Conservation (phyloP, 2,329 filamentous ascomycete genomes). For the Cytospora piceicola region DNA sequence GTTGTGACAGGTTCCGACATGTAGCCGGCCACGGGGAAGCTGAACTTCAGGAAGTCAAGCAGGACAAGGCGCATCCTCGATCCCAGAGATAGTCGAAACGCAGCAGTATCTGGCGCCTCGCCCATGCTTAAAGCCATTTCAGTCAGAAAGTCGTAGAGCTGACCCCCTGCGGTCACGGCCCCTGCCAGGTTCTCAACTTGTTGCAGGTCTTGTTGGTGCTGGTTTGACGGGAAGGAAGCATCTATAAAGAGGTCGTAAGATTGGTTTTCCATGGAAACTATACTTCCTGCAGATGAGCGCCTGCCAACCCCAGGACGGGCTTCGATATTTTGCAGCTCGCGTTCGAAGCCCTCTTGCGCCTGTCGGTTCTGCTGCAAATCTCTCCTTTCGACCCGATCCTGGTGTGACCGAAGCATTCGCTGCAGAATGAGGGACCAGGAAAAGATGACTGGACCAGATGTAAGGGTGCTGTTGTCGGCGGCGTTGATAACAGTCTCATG, state of each 20-base stretch:
- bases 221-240: conserved; percentile 44
- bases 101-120: conserved; percentile 45
- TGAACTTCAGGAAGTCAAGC: conserved; percentile 71
- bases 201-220: conserved; percentile 55
- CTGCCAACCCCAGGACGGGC: conserved; percentile 47
- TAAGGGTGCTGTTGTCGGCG: conserved; percentile 58
- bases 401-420: conserved; percentile 67
- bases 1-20: conserved; percentile 70
- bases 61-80: conserved; percentile 67
- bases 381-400: conserved; percentile 63
- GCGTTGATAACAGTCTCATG: conserved; percentile 71
- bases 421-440: conserved; percentile 81
- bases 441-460: conserved; percentile 74
- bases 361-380: conserved; percentile 62
- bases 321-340: conserved; percentile 44
- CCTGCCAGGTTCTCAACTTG: conserved; percentile 56
- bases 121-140: conserved; percentile 55
- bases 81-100: conserved; percentile 59
- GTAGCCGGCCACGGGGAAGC: conserved; percentile 71
- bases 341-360: conserved; percentile 60
- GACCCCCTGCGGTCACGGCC: conserved; percentile 52
- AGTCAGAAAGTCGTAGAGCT: conserved; percentile 58
- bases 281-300: conserved; percentile 64
- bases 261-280: conserved; percentile 64
- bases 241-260: conserved; percentile 62